Percentiles rank a stretch among this genome's conserved stretches.
These are phyloP conservation scores for Rugosomyces carneus DNA, from an alignment of 1,284 basidiomycete genomes.

Conservation along the genomic window DNA sequence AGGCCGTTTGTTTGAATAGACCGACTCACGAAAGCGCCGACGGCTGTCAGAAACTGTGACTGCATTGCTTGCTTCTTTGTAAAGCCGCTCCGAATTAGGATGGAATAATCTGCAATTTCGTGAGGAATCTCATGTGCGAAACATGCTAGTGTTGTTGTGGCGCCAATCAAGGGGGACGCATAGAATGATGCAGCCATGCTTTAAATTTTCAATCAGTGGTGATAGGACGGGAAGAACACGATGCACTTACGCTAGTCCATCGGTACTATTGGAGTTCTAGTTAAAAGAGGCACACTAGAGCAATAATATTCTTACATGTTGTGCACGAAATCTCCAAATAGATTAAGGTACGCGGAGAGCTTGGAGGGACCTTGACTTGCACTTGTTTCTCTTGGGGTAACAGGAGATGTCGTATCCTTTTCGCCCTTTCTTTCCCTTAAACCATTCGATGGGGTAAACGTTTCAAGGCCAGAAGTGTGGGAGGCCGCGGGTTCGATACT, in stretches of 20 bases:
- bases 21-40: conserved; percentile 78
- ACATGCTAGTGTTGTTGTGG: conserved; percentile 85
- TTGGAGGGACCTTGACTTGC: conserved; percentile 55
- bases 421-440: conserved; percentile 31
- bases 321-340: conserved; percentile 87
- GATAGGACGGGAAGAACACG: conserved; percentile 6
- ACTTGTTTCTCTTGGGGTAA: conserved; percentile 21
- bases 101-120: conserved; percentile 90
- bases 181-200: conserved; percentile 91
- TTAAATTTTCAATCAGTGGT: conserved; percentile 9
- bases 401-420: conserved; percentile 6
- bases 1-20: background rate
- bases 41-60: conserved; percentile 83
- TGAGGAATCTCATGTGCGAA: conserved; percentile 91
- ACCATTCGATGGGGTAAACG: conserved; percentile 27
- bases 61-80: conserved; percentile 87
- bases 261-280: conserved; percentile 45
- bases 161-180: conserved; percentile 81
- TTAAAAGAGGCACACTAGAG: conserved; percentile 14
- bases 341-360: conserved; percentile 83
- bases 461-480: conserved; percentile 31
- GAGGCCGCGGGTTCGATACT: conserved; percentile 28
- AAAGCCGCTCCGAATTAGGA: conserved; percentile 83
- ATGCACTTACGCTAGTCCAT: conserved; percentile 71
- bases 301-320: conserved; percentile 56